Conservation (phyloP, 2,329 filamentous ascomycete species). For the Paraphoma chrysanthemicola region DNA sequence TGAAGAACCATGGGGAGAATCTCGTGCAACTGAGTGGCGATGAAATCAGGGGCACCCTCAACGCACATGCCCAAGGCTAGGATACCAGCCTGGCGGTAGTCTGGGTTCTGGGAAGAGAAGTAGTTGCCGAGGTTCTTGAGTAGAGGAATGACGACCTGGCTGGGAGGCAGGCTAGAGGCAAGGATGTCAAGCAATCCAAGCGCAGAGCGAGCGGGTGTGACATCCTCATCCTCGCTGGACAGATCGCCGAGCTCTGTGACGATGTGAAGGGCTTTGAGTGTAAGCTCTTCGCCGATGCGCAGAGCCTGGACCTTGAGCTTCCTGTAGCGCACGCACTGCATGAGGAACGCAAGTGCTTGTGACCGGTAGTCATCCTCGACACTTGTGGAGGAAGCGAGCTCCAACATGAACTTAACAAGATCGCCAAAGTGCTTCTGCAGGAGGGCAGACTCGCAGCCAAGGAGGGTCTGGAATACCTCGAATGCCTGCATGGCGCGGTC, state of each 20-base stretch:
- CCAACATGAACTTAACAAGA: conserved; percentile 91
- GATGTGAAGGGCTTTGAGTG: conserved; percentile 85
- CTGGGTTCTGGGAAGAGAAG: conserved; percentile 74
- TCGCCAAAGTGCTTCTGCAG: conserved; percentile 87
- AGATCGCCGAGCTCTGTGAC: conserved; percentile 86
- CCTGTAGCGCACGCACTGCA: conserved; percentile 88
- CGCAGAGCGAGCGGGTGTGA: conserved; percentile 83
- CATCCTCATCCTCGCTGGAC: conserved; percentile 76
- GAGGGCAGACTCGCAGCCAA: conserved; percentile 86
- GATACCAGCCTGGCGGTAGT: conserved; percentile 88
- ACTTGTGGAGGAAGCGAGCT: conserved; percentile 77
- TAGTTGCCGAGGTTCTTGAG: conserved; percentile 86
- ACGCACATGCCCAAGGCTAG: conserved; percentile 92
- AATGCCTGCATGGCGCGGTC: conserved; percentile 90
- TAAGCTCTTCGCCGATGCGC: conserved; percentile 85
- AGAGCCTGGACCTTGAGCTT: conserved; percentile 95
- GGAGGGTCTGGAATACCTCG: conserved; percentile 94
- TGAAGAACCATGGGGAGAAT: conserved; percentile 86
- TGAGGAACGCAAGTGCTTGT: conserved; percentile 91
- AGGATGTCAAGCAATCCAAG: conserved; percentile 89
- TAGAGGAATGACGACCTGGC: conserved; percentile 91
- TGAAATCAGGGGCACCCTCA: conserved; percentile 96
- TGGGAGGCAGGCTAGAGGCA: conserved; percentile 85
- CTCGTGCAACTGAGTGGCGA: conserved; percentile 86
- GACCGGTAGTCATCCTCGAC: conserved; percentile 85